These are phyloP conservation scores for Pichia sp. DNA, from an alignment of 1,139 yeast genomes.

Conservation along the genomic window DNA sequence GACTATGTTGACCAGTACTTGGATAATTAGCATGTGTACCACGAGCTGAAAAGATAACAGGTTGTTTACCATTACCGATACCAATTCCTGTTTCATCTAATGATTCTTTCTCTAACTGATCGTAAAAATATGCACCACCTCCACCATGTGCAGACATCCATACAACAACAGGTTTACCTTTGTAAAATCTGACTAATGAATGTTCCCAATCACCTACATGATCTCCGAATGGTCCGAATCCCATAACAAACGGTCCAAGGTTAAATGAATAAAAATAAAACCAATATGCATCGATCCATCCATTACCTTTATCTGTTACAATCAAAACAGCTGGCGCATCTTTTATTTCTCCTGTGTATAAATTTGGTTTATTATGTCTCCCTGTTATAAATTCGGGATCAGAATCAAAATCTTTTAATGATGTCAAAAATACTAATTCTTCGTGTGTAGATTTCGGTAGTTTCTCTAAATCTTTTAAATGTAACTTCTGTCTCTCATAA, in stretches of 20 bases:
- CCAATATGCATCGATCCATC: conserved; percentile 93
- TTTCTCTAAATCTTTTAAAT: conserved; percentile 34
- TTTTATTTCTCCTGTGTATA: conserved; percentile 60
- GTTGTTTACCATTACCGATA: conserved; percentile 33
- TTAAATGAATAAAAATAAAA: conserved; percentile 92
- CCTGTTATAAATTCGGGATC: conserved; percentile 92
- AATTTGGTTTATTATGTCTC: conserved; percentile 52
- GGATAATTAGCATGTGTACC: conserved; percentile 98
- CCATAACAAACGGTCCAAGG: conserved; percentile 95
- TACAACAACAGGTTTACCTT: conserved; percentile 78
- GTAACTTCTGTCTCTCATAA: conserved; percentile 22
- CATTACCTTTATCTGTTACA: conserved; percentile 87
- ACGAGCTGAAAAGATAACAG: conserved; percentile 80
- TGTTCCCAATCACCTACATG: conserved; percentile 99
- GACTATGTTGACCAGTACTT: conserved; percentile 93
- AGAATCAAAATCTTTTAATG: conserved; percentile 60
- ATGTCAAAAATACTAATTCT: conserved; percentile 45
- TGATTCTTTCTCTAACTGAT: conserved; percentile 48
- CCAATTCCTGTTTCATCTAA: conserved; percentile 10
- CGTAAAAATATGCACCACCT: conserved; percentile 79
- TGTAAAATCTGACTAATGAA: conserved; percentile 72
- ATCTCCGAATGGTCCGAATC: conserved; percentile 93
- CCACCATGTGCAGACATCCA: conserved; percentile 99
- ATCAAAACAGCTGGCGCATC: conserved; percentile 77
- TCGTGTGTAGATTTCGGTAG: conserved; percentile 19